A percentile compares a stretch with the other conserved stretches of the same genome.
Evolutionary conservation across 2,329 filamentous ascomycete genomes (phyloP).

Genomic region (Geoglossum cookeanum): DNA sequence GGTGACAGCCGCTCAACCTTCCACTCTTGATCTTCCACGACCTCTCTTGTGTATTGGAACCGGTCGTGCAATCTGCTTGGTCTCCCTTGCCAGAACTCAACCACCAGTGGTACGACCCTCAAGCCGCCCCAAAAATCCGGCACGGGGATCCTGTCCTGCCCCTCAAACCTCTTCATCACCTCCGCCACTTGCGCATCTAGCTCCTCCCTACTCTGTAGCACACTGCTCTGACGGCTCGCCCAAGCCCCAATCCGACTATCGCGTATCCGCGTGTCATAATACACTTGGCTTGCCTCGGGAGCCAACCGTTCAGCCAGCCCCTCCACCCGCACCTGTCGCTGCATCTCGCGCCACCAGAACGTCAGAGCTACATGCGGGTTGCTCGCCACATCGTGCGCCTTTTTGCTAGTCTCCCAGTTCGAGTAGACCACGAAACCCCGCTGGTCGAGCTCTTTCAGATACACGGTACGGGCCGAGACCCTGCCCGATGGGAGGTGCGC

Average conservation of each 20-base stretch:
- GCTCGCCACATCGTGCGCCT: constrained; percentile 44
- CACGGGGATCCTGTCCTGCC: constrained; percentile 62
- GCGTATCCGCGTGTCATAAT: constrained; percentile 47
- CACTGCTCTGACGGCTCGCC: constrained; percentile 76
- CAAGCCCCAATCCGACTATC: constrained; percentile 78
- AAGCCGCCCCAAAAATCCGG: constrained; percentile 91
- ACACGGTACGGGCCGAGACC: constrained; percentile 71
- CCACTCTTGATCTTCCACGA: constrained; percentile 27
- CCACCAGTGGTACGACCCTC: constrained; percentile 61
- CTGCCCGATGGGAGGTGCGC: constrained; percentile 66
- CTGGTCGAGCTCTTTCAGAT: constrained; percentile 82
- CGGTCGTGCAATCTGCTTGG: constrained; percentile 83
- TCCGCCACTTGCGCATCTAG: constrained; percentile 63
- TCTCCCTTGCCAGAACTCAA: constrained; percentile 95
- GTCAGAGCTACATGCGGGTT: constrained; percentile 70
- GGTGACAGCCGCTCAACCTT: constrained; percentile 56
- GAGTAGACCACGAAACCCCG: constrained; percentile 79
- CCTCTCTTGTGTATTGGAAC: constrained; percentile 59
- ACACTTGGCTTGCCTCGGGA: constrained; percentile 49
- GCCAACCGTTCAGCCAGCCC: constrained; percentile 49
- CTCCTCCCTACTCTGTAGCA: constrained; percentile 50
- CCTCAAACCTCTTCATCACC: constrained; percentile 55
- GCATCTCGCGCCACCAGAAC: constrained; percentile 76
- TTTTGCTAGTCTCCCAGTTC: constrained; percentile 66
- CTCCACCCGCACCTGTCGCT: constrained; percentile 83